phyloP scores from a whole-genome alignment of 495 filamentous ascomycete genomes.

The Aspergillus steynii region DNA sequence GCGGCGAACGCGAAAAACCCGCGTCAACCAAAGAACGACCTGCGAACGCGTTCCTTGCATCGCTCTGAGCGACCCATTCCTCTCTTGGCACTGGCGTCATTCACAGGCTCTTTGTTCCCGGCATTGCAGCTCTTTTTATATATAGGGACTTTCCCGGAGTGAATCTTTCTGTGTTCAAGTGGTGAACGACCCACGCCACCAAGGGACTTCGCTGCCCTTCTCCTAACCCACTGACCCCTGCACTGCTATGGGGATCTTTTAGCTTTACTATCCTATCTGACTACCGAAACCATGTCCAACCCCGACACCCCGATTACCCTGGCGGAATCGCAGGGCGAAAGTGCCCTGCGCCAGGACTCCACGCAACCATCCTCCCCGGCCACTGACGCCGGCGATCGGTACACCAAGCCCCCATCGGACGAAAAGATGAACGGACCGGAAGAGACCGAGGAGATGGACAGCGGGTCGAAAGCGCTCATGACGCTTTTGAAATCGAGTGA shows the following conservation, averaged over 20 bases:
- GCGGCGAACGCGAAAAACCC: conserved; percentile 31
- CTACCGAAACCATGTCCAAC: conserved; percentile 27
- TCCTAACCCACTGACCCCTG: no score
- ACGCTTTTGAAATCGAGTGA: conserved; percentile 51
- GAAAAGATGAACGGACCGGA: conserved; percentile 23
- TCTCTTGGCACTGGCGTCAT: background rate
- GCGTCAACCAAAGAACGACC: conserved; percentile 14
- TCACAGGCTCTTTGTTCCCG: background rate
- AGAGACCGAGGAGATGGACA: conserved; percentile 41
- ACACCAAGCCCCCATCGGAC: conserved; percentile 18
- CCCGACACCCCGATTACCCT: conserved; percentile 37
- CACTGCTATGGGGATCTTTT: background rate
- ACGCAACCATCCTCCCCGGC: conserved; percentile 48
- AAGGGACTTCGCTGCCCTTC: background rate
- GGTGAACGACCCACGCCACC: background rate
- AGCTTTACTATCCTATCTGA: background rate
- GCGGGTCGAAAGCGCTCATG: conserved; percentile 43
- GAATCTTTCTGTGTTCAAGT: no score
- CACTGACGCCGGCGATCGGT: conserved; percentile 23
- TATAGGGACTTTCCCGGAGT: background rate
- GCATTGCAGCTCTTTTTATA: background rate
- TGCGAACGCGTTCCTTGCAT: background rate
- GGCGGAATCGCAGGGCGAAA: conserved; percentile 34
- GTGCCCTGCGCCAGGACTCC: conserved; percentile 33
- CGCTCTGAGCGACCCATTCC: background rate